Percentiles rank a stretch among this genome's conserved stretches.
Evolutionary conservation across 2,329 filamentous ascomycete genomes (phyloP).

Genomic region (Fusarium oligoseptatum): DNA sequence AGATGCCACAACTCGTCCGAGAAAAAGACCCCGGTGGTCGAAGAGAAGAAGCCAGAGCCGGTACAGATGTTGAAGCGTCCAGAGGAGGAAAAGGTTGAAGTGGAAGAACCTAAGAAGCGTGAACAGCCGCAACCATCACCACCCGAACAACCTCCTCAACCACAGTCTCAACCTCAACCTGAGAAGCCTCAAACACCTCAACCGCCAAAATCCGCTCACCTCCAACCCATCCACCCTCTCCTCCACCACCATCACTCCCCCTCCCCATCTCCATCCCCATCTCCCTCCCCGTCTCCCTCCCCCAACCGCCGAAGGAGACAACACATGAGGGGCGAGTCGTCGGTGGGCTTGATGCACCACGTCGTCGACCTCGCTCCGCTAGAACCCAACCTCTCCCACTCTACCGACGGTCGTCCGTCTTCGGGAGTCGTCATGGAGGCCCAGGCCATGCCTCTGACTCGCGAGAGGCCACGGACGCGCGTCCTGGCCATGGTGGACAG

Average conservation of each 20-base stretch:
- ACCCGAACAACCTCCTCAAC: conserved; percentile 5
- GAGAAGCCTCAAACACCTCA: conserved; percentile 12
- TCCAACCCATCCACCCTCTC: conserved; percentile 38
- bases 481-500: conserved; percentile 70
- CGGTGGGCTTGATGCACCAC: conserved; percentile 36
- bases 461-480: conserved; percentile 57
- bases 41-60: neutral
- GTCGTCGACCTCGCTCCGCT: conserved; percentile 35
- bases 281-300: conserved; percentile 30
- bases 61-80: neutral
- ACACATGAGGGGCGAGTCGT: conserved; percentile 32
- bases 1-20: neutral
- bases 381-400: conserved; percentile 45
- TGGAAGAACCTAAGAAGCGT: conserved; percentile 7
- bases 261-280: conserved; percentile 29
- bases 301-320: conserved; percentile 14
- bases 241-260: conserved; percentile 33
- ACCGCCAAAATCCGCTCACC: conserved; percentile 27
- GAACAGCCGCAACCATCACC: conserved; percentile 12
- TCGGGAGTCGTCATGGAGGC: conserved; percentile 59
- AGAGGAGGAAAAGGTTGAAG: neutral
- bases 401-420: conserved; percentile 48
- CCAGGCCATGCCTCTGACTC: conserved; percentile 58
- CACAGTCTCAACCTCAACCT: conserved; percentile 7
- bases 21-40: conserved; percentile 20